Percentiles rank a stretch among this genome's conserved stretches.
Evolutionary conservation across 352 stramenopile species (phyloP).

Genomic region (Pythium sp.): DNA sequence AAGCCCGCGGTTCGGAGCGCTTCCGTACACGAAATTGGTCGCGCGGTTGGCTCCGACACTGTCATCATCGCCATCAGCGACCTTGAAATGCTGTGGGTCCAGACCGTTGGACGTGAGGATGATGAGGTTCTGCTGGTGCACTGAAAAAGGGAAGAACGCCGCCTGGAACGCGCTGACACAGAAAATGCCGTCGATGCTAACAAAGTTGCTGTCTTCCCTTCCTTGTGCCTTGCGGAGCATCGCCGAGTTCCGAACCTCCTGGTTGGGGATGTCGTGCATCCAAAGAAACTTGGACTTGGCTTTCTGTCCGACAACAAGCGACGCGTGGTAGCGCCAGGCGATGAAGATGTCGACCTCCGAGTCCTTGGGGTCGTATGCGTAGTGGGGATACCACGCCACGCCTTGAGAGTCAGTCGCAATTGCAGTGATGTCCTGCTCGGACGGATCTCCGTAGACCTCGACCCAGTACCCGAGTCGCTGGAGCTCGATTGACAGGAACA

Average conservation of each 20-base stretch:
- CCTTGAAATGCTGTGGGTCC: conserved; percentile 52
- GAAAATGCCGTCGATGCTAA: conserved; percentile 59
- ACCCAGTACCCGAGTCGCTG: conserved; percentile 81
- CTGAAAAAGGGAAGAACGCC: conserved; percentile 35
- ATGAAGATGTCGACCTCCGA: conserved; percentile 82
- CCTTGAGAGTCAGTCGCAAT: conserved; percentile 15
- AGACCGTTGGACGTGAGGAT: conserved; percentile 76
- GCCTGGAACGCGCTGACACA: conserved; percentile 82
- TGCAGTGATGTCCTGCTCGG: conserved; percentile 36
- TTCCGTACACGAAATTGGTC: conserved; percentile 85
- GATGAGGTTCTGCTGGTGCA: conserved; percentile 39
- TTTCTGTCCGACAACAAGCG: conserved; percentile 43
- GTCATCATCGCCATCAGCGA: conserved; percentile 29
- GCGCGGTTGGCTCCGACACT: conserved; percentile 48
- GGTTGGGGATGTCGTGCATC: conserved; percentile 75
- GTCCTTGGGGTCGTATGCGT: conserved; percentile 63
- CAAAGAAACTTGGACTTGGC: conserved; percentile 61
- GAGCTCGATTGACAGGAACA: conserved; percentile 84
- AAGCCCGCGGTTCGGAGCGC: conserved; percentile 79
- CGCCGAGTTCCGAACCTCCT: conserved; percentile 32
- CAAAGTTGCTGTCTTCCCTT: not conserved
- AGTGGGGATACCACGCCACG: conserved; percentile 76
- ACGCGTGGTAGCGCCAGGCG: conserved; percentile 89
- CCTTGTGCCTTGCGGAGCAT: conserved; percentile 21
- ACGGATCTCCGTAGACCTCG: conserved; percentile 82